These are phyloP conservation scores for Kazachstania sp. DNA, from an alignment of 1,139 yeast genomes.

Conservation along the genomic window DNA sequence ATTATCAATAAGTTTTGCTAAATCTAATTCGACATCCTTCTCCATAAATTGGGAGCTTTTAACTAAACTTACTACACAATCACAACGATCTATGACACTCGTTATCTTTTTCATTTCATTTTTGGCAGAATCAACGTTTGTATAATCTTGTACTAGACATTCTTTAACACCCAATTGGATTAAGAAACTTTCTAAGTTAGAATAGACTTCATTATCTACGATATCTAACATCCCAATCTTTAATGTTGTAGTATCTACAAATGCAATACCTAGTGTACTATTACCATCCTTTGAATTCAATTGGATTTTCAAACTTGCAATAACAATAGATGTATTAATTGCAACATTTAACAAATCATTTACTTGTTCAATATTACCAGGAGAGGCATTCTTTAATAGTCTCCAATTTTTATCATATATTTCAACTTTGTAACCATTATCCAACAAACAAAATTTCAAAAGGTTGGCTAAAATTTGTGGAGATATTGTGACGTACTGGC, in stretches of 20 bases:
- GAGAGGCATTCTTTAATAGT: slow-evolving; percentile 61
- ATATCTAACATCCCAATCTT: slow-evolving; percentile 70
- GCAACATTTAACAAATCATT: slow-evolving; percentile 62
- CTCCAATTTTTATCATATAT: slow-evolving; percentile 57
- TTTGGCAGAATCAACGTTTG: slow-evolving; percentile 35
- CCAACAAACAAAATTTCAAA: slow-evolving; percentile 57
- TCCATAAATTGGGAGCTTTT: slow-evolving; percentile 48
- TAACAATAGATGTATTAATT: slow-evolving; percentile 52
- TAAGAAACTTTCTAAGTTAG: slow-evolving; percentile 75
- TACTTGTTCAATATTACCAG: slow-evolving; percentile 80
- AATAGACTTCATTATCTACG: slow-evolving; percentile 75
- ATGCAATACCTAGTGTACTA: slow-evolving; percentile 66
- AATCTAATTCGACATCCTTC: slow-evolving; percentile 64
- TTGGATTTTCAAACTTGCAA: slow-evolving; percentile 61
- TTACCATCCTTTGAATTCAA: slow-evolving; percentile 35
- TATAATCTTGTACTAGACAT: slow-evolving; percentile 50
- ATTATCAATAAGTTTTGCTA: slow-evolving; percentile 51
- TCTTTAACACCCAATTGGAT: slow-evolving; percentile 89
- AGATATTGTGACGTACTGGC: slow-evolving; percentile 68
- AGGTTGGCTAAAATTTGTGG: slow-evolving; percentile 62
- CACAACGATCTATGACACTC: slow-evolving; percentile 66
- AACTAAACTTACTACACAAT: slow-evolving; percentile 56
- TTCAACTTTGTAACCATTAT: slow-evolving; percentile 68
- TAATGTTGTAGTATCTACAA: slow-evolving; percentile 63
- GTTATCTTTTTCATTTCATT: slow-evolving; percentile 42